phyloP scores from a whole-genome alignment of 768 basidiomycete species.

The Tylopilus sp. region DNA sequence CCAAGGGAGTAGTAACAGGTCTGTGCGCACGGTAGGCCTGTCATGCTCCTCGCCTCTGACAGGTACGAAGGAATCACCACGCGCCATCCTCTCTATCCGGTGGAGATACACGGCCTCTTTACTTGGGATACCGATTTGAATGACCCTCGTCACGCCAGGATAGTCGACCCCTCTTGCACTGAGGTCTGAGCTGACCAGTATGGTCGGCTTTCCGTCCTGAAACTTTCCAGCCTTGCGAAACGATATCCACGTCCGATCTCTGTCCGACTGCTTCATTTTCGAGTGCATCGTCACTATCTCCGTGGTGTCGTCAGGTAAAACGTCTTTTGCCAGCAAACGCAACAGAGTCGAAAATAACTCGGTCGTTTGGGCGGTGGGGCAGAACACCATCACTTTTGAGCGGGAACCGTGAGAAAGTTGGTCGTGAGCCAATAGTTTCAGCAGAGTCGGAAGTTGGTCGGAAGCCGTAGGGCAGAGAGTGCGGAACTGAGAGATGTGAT shows the following conservation, averaged over 20 bases:
- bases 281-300: slow-evolving; percentile 81
- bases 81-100: slow-evolving; percentile 82
- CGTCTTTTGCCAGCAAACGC: slow-evolving; percentile 39
- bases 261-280: slow-evolving; percentile 40
- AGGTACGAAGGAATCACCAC: slow-evolving; percentile 50
- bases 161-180: slow-evolving; percentile 90
- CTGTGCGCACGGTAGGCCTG: slow-evolving; percentile 46
- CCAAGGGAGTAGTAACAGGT: slow-evolving; percentile 77
- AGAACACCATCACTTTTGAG: slow-evolving; percentile 80
- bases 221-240: slow-evolving; percentile 9
- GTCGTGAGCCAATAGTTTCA: slow-evolving; percentile 83
- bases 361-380: slow-evolving; percentile 82
- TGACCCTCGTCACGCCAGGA: slow-evolving; percentile 82
- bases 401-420: slow-evolving; percentile 64
- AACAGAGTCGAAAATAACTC: slow-evolving; percentile 69
- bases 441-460: slow-evolving; percentile 74
- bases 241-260: slow-evolving; percentile 24
- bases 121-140: slow-evolving; percentile 83
- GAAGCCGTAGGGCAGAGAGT: slow-evolving; percentile 64
- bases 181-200: slow-evolving; percentile 85
- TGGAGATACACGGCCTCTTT: slow-evolving; percentile 75
- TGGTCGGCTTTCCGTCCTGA: slow-evolving; percentile 40
- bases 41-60: background rate
- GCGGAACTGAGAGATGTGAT: slow-evolving; percentile 78
- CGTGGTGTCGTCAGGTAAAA: slow-evolving; percentile 55